A percentile compares a stretch with the other conserved stretches of the same genome.
Evolutionary conservation across 1,284 basidiomycete genomes (phyloP).

Genomic region (Exsudoporus floridanus): DNA sequence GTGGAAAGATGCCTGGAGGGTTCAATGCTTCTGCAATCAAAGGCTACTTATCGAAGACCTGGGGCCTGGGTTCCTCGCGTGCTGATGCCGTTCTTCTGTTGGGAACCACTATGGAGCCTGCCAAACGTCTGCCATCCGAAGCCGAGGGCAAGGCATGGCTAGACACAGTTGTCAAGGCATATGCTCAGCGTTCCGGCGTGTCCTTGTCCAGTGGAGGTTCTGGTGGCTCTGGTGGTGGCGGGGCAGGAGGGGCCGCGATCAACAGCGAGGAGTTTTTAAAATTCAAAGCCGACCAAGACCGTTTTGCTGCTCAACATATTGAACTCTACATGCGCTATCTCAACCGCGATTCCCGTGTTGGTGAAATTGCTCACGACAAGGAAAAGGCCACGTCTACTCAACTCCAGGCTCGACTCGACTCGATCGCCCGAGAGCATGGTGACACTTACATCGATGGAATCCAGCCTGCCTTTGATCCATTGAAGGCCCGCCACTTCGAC

Average conservation of each 20-base stretch:
- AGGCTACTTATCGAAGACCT: slow-evolving; percentile 82
- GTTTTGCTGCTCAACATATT: slow-evolving; percentile 90
- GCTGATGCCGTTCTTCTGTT: slow-evolving; percentile 91
- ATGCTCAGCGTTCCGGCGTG: slow-evolving; percentile 87
- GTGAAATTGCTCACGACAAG: slow-evolving; percentile 84
- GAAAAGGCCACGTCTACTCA: slow-evolving; percentile 74
- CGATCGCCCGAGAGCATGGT: slow-evolving; percentile 86
- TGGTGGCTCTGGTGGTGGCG: slow-evolving; percentile 60
- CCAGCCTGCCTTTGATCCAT: slow-evolving; percentile 87
- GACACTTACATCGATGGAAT: slow-evolving; percentile 94
- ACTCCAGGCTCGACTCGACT: slow-evolving; percentile 86
- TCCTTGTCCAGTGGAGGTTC: slow-evolving; percentile 71
- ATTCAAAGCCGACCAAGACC: slow-evolving; percentile 91
- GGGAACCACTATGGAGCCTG: slow-evolving; percentile 88
- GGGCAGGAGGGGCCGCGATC: slow-evolving; percentile 79
- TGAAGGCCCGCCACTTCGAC: slow-evolving; percentile 97
- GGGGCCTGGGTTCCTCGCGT: slow-evolving; percentile 90
- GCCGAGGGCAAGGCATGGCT: slow-evolving; percentile 93
- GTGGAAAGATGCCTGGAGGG: slow-evolving; percentile 97
- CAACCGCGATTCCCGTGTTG: slow-evolving; percentile 87
- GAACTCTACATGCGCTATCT: slow-evolving; percentile 97
- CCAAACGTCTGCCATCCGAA: slow-evolving; percentile 92
- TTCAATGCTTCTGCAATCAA: slow-evolving; percentile 97
- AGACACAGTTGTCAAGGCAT: slow-evolving; percentile 80
- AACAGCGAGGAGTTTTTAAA: slow-evolving; percentile 98